Evolutionary conservation across 2,329 filamentous ascomycete genomes (phyloP).

Genomic region (Cladobotryum mycophilum): DNA sequence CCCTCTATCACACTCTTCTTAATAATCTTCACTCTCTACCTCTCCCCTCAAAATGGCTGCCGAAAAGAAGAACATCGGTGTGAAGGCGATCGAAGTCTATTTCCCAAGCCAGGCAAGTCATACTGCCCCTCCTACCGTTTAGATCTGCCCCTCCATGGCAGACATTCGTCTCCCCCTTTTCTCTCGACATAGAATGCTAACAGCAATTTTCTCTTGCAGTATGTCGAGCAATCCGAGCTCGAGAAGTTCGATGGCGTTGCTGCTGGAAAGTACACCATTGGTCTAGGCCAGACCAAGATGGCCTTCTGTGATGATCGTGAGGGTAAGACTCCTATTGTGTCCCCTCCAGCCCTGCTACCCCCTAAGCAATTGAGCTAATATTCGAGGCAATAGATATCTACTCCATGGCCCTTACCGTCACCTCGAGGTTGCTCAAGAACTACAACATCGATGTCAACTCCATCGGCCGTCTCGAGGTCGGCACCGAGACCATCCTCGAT

Average conservation of each 20-base stretch:
- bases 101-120: slow-evolving; percentile 72
- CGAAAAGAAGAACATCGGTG: slow-evolving; percentile 81
- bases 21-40: neutral
- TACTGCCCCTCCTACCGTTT: slow-evolving; percentile 6
- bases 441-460: slow-evolving; percentile 75
- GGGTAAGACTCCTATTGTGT: slow-evolving; percentile 46
- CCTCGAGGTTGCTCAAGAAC: slow-evolving; percentile 72
- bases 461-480: slow-evolving; percentile 76
- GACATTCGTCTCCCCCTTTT: neutral
- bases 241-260: slow-evolving; percentile 82
- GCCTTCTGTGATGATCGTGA: slow-evolving; percentile 86
- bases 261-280: slow-evolving; percentile 83
- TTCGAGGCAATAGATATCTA: slow-evolving; percentile 63
- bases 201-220: slow-evolving; percentile 42
- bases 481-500: slow-evolving; percentile 79
- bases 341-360: neutral
- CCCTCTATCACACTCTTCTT: slow-evolving; percentile 7
- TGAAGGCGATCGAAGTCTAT: slow-evolving; percentile 89
- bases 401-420: slow-evolving; percentile 73
- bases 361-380: neutral
- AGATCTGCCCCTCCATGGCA: slow-evolving; percentile 18
- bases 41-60: slow-evolving; percentile 52
- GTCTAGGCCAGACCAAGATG: slow-evolving; percentile 87
- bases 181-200: neutral
- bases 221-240: slow-evolving; percentile 75